A percentile compares a stretch with the other conserved stretches of the same genome.
Evolutionary conservation across 2,329 filamentous ascomycete genomes (phyloP).

Genomic region (Diaporthe citriasiana): DNA sequence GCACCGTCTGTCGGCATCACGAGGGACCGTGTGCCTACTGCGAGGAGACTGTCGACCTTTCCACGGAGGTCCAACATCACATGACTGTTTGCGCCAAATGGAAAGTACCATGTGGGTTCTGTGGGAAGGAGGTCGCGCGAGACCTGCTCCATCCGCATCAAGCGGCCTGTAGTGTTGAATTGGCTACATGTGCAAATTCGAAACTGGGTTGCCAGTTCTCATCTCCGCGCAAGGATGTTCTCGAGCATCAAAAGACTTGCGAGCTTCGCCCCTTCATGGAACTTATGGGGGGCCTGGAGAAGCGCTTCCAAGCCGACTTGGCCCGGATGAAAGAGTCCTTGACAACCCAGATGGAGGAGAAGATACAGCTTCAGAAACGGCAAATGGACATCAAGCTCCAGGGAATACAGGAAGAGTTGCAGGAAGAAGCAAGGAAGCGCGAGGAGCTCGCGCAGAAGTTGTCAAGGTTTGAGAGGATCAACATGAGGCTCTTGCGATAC

Average conservation of each 20-base stretch:
- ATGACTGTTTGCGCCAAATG: constrained; percentile 60
- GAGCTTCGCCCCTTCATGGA: constrained; percentile 4
- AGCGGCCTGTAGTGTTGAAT: constrained; percentile 64
- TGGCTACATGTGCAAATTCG: constrained; percentile 8
- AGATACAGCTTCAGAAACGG: constrained; percentile 31
- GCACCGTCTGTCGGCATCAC: constrained; percentile 69
- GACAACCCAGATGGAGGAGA: constrained; percentile 21
- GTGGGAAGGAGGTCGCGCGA: constrained; percentile 56
- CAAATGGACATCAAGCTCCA: constrained; percentile 12
- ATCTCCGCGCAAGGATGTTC: constrained; percentile 48
- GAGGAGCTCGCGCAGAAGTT: constrained; percentile 17
- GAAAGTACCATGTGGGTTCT: constrained; percentile 64
- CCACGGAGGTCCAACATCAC: constrained; percentile 52
- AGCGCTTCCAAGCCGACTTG: constrained; percentile 4
- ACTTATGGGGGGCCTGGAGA: constrained; percentile 17
- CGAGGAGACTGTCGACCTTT: constrained; percentile 26
- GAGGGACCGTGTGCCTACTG: constrained; percentile 38
- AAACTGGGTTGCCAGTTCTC: constrained; percentile 54
- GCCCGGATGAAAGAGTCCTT: constrained; percentile 5
- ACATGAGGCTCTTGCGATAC: background rate
- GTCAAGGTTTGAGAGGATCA: background rate
- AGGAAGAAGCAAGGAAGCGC: constrained; percentile 22
- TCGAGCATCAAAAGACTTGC: constrained; percentile 58
- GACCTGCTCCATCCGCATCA: constrained; percentile 60
- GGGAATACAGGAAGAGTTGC: constrained; percentile 5